A percentile compares a stretch with the other conserved stretches of the same genome.
Conservation (phyloP, 2,329 filamentous ascomycete species). For the Pochonia chlamydosporia region DNA sequence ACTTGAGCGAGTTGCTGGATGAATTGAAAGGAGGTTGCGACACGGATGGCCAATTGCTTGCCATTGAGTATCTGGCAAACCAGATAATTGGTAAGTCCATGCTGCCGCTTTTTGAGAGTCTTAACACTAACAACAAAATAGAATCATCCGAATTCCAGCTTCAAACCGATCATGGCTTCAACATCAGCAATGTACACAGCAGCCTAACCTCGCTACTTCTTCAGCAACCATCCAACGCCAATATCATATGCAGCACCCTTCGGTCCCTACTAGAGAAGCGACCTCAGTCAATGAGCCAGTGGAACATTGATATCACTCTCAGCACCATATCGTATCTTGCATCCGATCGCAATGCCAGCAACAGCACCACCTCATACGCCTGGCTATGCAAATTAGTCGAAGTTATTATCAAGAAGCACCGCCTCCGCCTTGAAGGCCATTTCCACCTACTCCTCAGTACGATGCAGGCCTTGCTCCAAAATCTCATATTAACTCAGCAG, state of each 20-base stretch:
- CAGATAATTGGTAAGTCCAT: constrained; percentile 31
- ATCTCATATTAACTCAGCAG: constrained; percentile 36
- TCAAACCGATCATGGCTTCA: constrained; percentile 23
- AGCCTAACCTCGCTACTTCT: constrained; percentile 31
- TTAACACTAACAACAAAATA: constrained; percentile 14
- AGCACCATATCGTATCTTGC: constrained; percentile 35
- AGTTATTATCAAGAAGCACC: constrained; percentile 52
- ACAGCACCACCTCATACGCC: constrained; percentile 31
- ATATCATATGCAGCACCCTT: constrained; percentile 35
- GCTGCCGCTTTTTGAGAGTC: not conserved
- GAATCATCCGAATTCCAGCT: constrained; percentile 22
- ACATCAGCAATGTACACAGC: constrained; percentile 36
- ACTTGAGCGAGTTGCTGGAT: constrained; percentile 32
- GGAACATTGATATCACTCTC: constrained; percentile 51
- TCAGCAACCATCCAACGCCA: constrained; percentile 25
- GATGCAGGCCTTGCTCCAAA: constrained; percentile 50
- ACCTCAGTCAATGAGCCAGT: constrained; percentile 47
- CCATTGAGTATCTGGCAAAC: constrained; percentile 36
- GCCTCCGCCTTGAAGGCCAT: constrained; percentile 55
- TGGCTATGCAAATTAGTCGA: constrained; percentile 49
- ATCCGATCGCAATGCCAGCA: constrained; percentile 19
- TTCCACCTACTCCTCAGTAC: constrained; percentile 52
- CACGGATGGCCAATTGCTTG: constrained; percentile 35
- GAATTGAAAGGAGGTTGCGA: constrained; percentile 23
- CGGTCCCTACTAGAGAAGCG: constrained; percentile 44